Base-by-base conservation (phyloP, 208 protist genomes). In the Wallacemonas sp. region DNA sequence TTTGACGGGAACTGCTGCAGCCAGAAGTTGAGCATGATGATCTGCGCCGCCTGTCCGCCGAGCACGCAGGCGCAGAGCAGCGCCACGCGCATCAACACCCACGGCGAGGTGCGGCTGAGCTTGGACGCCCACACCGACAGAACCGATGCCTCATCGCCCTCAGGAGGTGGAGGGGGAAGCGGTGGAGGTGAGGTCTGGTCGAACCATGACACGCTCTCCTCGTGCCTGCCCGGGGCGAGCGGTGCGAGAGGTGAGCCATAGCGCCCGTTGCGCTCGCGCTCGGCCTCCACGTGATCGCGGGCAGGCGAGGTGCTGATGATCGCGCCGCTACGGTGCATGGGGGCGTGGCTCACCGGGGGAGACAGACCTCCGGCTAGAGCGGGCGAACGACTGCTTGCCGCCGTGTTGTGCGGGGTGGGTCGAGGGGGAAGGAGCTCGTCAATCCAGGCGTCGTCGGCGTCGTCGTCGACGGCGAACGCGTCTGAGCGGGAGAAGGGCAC, bases 11-110 rank as follows among this genome's bases (percentile, higher is more conserved):
- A 86, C 3, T 74, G 44, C 23, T 26, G 29, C 26, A 82, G 49
- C 80, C 80, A 86, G 72, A 82, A 82, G 61, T 86, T 86, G 14
- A 86, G 45, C 31, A 70, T 57, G 65, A 86, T 79, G 20, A 86
- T 72, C 59, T 86, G 68, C 50, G 81, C 67, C 3, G 69, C 71
- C 64, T 82, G 78, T 18, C 80, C 80, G 1, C 25, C 54, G 16
- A 67, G 76, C 18, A 63, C 57, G n/a, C 44, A 12, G 11, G 44
- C 44, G 44, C 44, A 49, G 22, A 84, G 46, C 20, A 84, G 20
- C 28, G 71, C 12, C 41, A 84, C 65, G 26, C 76, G 57, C 42
- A 82, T 2, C 18, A 70, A 2, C 28, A 76, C 55, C 45, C 68
- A 79, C 36, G 31, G 23, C 29, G 31, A 63, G 16, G 39, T 32